Conservation (phyloP, 768 basidiomycete genomes). For the Paxillus involutus region DNA sequence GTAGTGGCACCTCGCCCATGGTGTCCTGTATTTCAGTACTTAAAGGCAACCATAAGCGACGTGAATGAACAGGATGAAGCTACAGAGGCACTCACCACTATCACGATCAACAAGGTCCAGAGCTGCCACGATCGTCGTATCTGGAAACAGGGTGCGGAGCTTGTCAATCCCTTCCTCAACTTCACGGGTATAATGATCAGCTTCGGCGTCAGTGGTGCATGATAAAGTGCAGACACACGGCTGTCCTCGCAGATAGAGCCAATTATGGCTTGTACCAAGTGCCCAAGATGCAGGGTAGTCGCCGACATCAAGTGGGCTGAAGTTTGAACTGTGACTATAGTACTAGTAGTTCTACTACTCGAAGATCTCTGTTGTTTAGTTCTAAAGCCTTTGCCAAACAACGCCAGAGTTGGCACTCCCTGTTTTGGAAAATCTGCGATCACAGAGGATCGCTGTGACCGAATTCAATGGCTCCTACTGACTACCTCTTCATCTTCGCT, state of each 20-base stretch:
- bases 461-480: slow-evolving; percentile 22
- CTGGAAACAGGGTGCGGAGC: slow-evolving; percentile 60
- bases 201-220: neutral
- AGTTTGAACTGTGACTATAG: no score
- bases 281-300: slow-evolving; percentile 14
- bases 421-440: neutral
- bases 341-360: no score
- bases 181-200: slow-evolving; percentile 12
- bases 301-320: slow-evolving; percentile 15
- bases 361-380: neutral
- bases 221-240: slow-evolving; percentile 24
- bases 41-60: neutral
- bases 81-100: slow-evolving; percentile 45
- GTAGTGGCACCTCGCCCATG: slow-evolving; percentile 61
- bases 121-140: slow-evolving; percentile 63
- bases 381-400: slow-evolving; percentile 13
- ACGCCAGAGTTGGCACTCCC: neutral
- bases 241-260: slow-evolving; percentile 31
- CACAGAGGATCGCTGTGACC: neutral
- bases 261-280: slow-evolving; percentile 33
- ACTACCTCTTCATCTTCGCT: slow-evolving; percentile 74
- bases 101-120: slow-evolving; percentile 75
- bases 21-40: slow-evolving; percentile 63
- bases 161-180: slow-evolving; percentile 57
- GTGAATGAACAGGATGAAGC: neutral